Evolutionary conservation across 257 asterid genomes (phyloP).

Genomic region (Misopates orontium): DNA sequence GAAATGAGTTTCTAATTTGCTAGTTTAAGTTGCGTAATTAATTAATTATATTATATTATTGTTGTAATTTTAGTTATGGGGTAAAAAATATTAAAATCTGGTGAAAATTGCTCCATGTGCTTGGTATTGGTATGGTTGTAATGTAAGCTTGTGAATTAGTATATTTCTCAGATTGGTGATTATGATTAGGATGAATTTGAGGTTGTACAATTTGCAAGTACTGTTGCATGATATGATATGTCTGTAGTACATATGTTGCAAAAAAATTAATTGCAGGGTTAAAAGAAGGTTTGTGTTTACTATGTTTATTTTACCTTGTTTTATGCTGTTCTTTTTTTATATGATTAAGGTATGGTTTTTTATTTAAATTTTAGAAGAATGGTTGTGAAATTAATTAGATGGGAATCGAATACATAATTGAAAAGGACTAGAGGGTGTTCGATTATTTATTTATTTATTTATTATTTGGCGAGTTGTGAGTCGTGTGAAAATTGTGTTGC

Average conservation of each 20-base stretch:
- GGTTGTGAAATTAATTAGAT: no score
- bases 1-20: constrained; percentile 37
- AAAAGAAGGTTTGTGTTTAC: no score
- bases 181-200: not conserved
- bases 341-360: no score
- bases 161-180: not conserved
- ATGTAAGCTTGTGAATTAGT: constrained; percentile 37
- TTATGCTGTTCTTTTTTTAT: no score
- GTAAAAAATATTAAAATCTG: constrained; percentile 4
- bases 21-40: not conserved
- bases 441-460: not conserved
- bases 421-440: not conserved
- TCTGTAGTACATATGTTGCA: no score
- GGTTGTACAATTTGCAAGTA: no score
- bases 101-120: not conserved
- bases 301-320: no score
- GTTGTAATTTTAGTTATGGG: constrained; percentile 9
- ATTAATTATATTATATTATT: not conserved
- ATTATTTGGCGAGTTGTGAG: not conserved
- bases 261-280: no score
- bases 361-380: not conserved
- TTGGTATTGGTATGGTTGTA: constrained; percentile 19
- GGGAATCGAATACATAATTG: not conserved
- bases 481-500: not conserved
- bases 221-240: no score